Evolutionary conservation across 169 alveolate genomes (phyloP).

Genomic region (Cryptosporidium xiaoi): DNA sequence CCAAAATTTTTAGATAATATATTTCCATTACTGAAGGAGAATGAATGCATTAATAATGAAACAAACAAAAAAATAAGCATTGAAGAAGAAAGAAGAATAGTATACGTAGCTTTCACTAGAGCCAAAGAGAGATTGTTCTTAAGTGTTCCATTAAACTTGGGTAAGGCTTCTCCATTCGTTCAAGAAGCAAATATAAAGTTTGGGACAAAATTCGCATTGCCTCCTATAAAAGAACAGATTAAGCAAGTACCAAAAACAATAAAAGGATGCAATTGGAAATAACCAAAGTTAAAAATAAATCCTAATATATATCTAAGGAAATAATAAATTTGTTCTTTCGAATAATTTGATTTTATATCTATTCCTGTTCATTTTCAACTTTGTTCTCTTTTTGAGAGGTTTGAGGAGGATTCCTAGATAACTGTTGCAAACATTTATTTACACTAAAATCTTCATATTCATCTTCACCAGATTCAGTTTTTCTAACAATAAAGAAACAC

Average conservation of each 20-base stretch:
- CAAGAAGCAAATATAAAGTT: slow-evolving; percentile 40
- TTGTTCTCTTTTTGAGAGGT: slow-evolving; percentile 17
- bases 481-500: slow-evolving; percentile 49
- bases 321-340: neutral
- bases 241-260: slow-evolving; percentile 48
- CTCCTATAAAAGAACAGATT: slow-evolving; percentile 2
- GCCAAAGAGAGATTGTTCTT: slow-evolving; percentile 78
- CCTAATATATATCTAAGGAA: neutral
- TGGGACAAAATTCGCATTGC: neutral
- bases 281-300: neutral
- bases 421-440: slow-evolving; percentile 51
- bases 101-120: slow-evolving; percentile 86
- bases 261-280: slow-evolving; percentile 30
- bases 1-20: slow-evolving; percentile 80
- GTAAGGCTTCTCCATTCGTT: slow-evolving; percentile 53
- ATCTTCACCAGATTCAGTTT: slow-evolving; percentile 18
- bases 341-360: neutral
- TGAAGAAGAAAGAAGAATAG: slow-evolving; percentile 86
- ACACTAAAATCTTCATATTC: slow-evolving; percentile 69
- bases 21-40: slow-evolving; percentile 76
- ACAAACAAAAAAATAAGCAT: neutral
- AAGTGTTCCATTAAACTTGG: slow-evolving; percentile 53
- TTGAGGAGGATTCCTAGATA: slow-evolving; percentile 53
- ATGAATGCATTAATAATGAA: neutral
- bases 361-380: neutral